Evolutionary conservation across 2,329 filamentous ascomycete genomes (phyloP).

Genomic region (Ophiosphaerella korrae): DNA sequence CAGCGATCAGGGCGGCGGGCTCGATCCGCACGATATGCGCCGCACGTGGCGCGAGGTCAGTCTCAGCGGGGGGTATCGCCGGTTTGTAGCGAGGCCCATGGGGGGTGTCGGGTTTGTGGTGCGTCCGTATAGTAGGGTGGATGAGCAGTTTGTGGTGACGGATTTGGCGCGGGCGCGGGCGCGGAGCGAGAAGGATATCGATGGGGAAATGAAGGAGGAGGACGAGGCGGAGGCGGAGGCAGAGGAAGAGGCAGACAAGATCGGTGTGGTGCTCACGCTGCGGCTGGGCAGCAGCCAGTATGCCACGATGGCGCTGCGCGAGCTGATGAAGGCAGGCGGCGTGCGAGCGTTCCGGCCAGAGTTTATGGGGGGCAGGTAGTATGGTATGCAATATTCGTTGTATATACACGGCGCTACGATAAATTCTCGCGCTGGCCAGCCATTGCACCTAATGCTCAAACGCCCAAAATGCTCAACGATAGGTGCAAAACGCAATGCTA

Average conservation of each 20-base stretch:
- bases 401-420: too few relatives aligned
- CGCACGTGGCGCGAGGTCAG: conserved; percentile 85
- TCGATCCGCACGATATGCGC: conserved; percentile 87
- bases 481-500: too few relatives aligned
- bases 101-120: conserved; percentile 69
- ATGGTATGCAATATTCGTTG: too few relatives aligned
- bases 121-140: conserved; percentile 69
- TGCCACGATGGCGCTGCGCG: conserved; percentile 80
- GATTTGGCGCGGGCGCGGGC: conserved; percentile 67
- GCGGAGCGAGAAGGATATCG: conserved; percentile 42
- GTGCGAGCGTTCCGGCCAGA: conserved; percentile 67
- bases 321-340: conserved; percentile 73
- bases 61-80: conserved; percentile 85
- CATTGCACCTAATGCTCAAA: too few relatives aligned
- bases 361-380: conserved; percentile 56
- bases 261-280: conserved; percentile 74
- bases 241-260: conserved; percentile 51
- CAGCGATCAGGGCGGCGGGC: conserved; percentile 72
- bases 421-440: too few relatives aligned
- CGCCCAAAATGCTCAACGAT: too few relatives aligned
- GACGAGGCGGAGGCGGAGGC: conserved; percentile 29
- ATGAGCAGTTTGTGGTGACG: conserved; percentile 86
- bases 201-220: conserved; percentile 22
- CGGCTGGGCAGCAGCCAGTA: conserved; percentile 81
- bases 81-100: conserved; percentile 75